phyloP scores from a whole-genome alignment of 2,329 filamentous ascomycete species.

The Grosmannia huntii region DNA sequence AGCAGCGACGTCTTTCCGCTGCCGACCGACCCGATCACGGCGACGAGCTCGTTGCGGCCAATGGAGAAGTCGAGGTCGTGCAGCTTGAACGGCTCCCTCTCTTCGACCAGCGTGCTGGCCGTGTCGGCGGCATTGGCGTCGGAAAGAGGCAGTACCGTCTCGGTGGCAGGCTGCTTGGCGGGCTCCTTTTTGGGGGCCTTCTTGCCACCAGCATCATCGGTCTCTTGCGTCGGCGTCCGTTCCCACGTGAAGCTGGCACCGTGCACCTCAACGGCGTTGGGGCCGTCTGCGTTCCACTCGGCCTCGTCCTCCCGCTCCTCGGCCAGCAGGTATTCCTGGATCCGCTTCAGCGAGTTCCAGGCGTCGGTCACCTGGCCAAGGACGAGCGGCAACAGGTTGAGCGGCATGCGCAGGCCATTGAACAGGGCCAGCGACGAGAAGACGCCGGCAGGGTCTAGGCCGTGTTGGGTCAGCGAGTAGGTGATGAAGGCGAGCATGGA shows the following conservation, averaged over 20 bases:
- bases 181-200: constrained; percentile 14
- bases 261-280: constrained; percentile 59
- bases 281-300: constrained; percentile 37
- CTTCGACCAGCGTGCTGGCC: constrained; percentile 43
- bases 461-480: constrained; percentile 52
- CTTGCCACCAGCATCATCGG: constrained; percentile 34
- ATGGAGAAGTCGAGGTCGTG: constrained; percentile 54
- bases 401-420: constrained; percentile 77
- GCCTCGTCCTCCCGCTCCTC: constrained; percentile 74
- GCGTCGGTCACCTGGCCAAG: constrained; percentile 86
- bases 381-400: constrained; percentile 79
- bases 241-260: constrained; percentile 85
- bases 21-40: constrained; percentile 79
- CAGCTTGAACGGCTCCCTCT: constrained; percentile 58
- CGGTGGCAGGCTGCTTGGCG: not conserved
- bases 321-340: constrained; percentile 75
- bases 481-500: constrained; percentile 94
- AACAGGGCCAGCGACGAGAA: constrained; percentile 93
- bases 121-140: constrained; percentile 35
- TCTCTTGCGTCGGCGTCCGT: constrained; percentile 41
- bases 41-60: constrained; percentile 64
- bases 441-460: constrained; percentile 60
- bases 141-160: not conserved
- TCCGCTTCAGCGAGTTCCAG: constrained; percentile 69
- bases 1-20: constrained; percentile 85